Evolutionary conservation across 2,329 filamentous ascomycete genomes (phyloP).

Genomic region (Helminthosporium solani): DNA sequence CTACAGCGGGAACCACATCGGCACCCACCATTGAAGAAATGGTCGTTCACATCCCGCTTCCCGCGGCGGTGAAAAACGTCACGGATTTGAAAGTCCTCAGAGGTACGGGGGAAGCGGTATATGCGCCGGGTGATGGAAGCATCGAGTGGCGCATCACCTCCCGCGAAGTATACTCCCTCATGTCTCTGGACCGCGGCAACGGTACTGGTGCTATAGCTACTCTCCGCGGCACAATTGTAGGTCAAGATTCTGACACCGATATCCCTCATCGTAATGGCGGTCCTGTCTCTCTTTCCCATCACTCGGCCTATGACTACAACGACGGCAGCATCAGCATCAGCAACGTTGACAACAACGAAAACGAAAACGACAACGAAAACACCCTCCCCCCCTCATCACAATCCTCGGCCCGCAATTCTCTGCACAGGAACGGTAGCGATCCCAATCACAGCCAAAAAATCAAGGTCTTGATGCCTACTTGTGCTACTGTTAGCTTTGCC

Average conservation of each 20-base stretch:
- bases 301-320: slow-evolving; percentile 34
- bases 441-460: no score
- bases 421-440: no score
- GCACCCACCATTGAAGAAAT: slow-evolving; percentile 68
- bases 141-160: slow-evolving; percentile 82
- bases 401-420: no score
- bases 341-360: slow-evolving; percentile 12
- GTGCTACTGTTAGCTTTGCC: slow-evolving; percentile 50
- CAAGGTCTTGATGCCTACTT: slow-evolving; percentile 51
- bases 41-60: slow-evolving; percentile 74
- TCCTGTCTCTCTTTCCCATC: slow-evolving; percentile 19
- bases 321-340: slow-evolving; percentile 26
- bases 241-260: slow-evolving; percentile 51
- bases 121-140: slow-evolving; percentile 68
- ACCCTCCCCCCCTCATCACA: background rate
- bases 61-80: slow-evolving; percentile 75
- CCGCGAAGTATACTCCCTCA: slow-evolving; percentile 65
- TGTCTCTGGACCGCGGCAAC: slow-evolving; percentile 39
- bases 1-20: slow-evolving; percentile 33
- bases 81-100: slow-evolving; percentile 77
- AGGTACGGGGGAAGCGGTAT: slow-evolving; percentile 79
- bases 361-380: slow-evolving; percentile 46
- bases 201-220: slow-evolving; percentile 68
- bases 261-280: slow-evolving; percentile 37
- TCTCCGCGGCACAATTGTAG: slow-evolving; percentile 77